phyloP scores from a whole-genome alignment of 495 filamentous ascomycete genomes.

The Chaetomidium leptoderma region DNA sequence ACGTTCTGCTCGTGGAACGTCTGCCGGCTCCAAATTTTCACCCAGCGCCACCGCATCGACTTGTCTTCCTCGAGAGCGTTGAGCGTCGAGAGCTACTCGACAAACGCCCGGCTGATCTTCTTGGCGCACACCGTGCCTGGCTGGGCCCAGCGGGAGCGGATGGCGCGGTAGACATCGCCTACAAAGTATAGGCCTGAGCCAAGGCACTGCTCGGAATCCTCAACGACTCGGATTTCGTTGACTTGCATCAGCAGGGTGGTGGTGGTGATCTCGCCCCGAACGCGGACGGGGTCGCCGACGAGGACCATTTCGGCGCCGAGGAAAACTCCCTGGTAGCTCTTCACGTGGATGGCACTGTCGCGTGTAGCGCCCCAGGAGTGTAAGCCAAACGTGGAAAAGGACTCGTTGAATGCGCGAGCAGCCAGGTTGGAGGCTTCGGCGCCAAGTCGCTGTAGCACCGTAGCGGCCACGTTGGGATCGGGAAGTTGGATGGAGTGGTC shows the following conservation, averaged over 20 bases:
- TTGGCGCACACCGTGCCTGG: constrained; percentile 11
- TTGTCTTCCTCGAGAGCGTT: constrained; percentile 28
- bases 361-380: constrained; percentile 9
- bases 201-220: background rate
- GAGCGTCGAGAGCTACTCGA: constrained; percentile 31
- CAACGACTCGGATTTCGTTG: constrained; percentile 19
- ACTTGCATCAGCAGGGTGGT: constrained; percentile 35
- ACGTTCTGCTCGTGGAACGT: constrained; percentile 27
- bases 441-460: constrained; percentile 27
- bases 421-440: constrained; percentile 44
- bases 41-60: constrained; percentile 32
- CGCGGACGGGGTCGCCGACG: constrained; percentile 36
- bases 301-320: constrained; percentile 44
- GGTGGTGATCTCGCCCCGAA: constrained; percentile 14
- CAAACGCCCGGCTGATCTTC: constrained; percentile 30
- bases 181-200: constrained; percentile 25
- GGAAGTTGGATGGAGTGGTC: constrained; percentile 13
- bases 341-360: constrained; percentile 10
- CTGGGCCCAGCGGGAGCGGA: constrained; percentile 11
- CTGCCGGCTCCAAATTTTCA: constrained; percentile 7
- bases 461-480: constrained; percentile 2
- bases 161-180: constrained; percentile 26
- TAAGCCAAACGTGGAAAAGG: constrained; percentile 38
- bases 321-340: constrained; percentile 34
- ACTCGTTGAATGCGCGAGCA: constrained; percentile 38